phyloP scores from a whole-genome alignment of 1,284 basidiomycete species.

The Papiliotrema nemorosa region DNA sequence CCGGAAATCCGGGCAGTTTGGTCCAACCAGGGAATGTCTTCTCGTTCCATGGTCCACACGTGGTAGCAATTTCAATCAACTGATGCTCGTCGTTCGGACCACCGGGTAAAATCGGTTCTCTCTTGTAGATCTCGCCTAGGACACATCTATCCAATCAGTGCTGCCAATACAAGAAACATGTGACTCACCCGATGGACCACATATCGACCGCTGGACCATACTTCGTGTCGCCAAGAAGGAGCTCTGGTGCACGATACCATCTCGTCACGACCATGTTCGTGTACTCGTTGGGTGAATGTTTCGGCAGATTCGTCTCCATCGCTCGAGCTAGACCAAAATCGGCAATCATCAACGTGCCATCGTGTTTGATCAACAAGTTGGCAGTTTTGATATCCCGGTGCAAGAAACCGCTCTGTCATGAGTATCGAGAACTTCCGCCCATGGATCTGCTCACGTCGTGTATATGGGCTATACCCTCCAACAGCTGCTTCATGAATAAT shows the following conservation, averaged over 20 bases:
- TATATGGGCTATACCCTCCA: conserved; percentile 93
- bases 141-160: conserved; percentile 59
- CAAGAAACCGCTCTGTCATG: conserved; percentile 77
- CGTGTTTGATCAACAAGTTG: conserved; percentile 88
- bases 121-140: conserved; percentile 90
- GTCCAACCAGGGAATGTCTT: conserved; percentile 72
- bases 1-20: conserved; percentile 72
- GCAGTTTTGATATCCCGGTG: conserved; percentile 99
- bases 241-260: conserved; percentile 96
- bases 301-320: conserved; percentile 51
- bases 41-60: conserved; percentile 84
- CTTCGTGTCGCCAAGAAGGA: conserved; percentile 80
- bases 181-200: conserved; percentile 89
- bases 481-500: conserved; percentile 89
- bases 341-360: conserved; percentile 79
- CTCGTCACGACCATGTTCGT: conserved; percentile 98
- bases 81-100: conserved; percentile 79
- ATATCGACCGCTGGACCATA: conserved; percentile 95
- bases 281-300: conserved; percentile 59
- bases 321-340: conserved; percentile 94
- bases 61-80: conserved; percentile 77
- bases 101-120: conserved; percentile 83
- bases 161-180: neutral
- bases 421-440: neutral
- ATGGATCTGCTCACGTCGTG: conserved; percentile 62